Evolutionary conservation across 306 rosid species (phyloP).

Genomic region (Quercus suber): DNA sequence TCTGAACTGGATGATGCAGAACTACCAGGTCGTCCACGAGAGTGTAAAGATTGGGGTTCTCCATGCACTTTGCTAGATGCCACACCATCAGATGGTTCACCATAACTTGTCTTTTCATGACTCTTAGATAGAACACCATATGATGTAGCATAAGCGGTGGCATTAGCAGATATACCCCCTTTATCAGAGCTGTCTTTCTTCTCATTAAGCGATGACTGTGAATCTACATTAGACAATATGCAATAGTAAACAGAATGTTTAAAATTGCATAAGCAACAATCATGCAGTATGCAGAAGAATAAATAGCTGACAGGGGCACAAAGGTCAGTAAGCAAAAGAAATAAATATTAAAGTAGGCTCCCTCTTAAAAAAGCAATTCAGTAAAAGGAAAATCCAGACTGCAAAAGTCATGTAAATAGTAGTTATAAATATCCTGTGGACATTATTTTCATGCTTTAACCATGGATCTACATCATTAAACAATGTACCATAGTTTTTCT

Average conservation of each 20-base stretch:
- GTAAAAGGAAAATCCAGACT: background rate
- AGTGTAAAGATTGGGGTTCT: conserved; percentile 42
- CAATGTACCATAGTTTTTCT: background rate
- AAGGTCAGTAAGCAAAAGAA: background rate
- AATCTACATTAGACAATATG: conserved; percentile 43
- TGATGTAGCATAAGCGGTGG: conserved; percentile 36
- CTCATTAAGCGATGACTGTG: conserved; percentile 30
- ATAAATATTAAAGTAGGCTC: background rate
- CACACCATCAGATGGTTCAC: conserved; percentile 38
- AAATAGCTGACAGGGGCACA: conserved; percentile 9
- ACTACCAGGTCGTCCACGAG: conserved; percentile 63
- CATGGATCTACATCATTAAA: background rate
- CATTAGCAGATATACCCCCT: conserved; percentile 37
- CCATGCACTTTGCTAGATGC: conserved; percentile 43
- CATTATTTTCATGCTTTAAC: conserved; percentile 20
- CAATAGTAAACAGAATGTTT: conserved; percentile 8
- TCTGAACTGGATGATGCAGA: conserved; percentile 60
- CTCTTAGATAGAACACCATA: conserved; percentile 37
- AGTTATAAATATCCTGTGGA: conserved; percentile 5
- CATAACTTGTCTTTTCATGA: conserved; percentile 44
- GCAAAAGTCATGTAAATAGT: background rate
- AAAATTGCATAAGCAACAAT: conserved; percentile 10
- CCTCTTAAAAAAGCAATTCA: background rate
- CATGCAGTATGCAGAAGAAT: conserved; percentile 12
- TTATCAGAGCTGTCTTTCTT: conserved; percentile 52